Evolutionary conservation across 257 asterid genomes (phyloP).

Genomic region (Rubia yunnanensis): DNA sequence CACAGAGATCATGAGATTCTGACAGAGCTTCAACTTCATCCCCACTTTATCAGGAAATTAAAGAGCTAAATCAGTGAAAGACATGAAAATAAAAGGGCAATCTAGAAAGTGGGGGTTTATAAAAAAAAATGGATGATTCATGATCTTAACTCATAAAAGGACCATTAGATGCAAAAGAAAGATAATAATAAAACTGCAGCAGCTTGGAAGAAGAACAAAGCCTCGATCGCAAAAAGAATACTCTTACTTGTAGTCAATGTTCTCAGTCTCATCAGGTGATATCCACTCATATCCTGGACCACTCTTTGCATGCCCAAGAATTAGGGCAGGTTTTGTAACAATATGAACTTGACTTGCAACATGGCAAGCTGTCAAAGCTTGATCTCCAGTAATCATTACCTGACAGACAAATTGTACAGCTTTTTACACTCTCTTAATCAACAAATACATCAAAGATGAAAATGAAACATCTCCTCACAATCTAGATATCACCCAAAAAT

Average conservation of each 20-base stretch:
- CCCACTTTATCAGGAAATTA: constrained; percentile 30
- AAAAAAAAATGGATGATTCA: not conserved
- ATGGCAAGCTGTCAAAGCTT: constrained; percentile 99
- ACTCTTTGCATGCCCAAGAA: constrained; percentile 53
- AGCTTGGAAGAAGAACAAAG: constrained; percentile 3
- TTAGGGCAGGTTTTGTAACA: constrained; percentile 75
- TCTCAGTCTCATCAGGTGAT: constrained; percentile 72
- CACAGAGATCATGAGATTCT: constrained; percentile 77
- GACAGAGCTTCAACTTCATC: constrained; percentile 75
- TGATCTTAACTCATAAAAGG: not conserved
- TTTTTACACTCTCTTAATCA: not conserved
- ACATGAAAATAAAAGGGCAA: not conserved
- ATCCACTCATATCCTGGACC: constrained; percentile 67
- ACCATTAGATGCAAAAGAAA: not conserved
- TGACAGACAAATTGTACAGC: constrained; percentile 21
- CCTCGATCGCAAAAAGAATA: constrained; percentile 4
- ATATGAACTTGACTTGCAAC: constrained; percentile 94
- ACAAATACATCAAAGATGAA: not conserved
- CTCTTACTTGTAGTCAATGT: constrained; percentile 51
- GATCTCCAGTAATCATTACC: constrained; percentile 99
- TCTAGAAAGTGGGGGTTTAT: not conserved
- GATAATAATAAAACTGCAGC: constrained; percentile 3
- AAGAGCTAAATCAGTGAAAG: constrained; percentile 3
- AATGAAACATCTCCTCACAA: not conserved
- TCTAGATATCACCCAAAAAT: not conserved